Evolutionary conservation across 352 stramenopile genomes (phyloP), one percentile per base, ranked within the genome.

Genomic region (Globisporangium lucens): DNA sequence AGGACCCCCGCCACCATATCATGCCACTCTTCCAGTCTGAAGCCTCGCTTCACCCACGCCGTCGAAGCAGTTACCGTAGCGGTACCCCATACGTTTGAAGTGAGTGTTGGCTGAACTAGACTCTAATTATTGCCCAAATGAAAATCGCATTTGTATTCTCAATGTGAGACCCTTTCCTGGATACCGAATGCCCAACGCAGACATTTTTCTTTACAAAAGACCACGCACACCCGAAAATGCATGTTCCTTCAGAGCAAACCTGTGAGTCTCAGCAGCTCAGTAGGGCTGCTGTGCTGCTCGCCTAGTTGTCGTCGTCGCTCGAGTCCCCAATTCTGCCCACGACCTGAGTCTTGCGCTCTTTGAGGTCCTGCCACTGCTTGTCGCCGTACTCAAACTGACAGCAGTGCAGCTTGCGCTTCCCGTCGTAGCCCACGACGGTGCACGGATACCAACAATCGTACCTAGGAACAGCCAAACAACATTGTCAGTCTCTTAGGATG

Each of bases 401-500:
- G 63, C 83, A 91, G 70, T 94, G 86, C 64, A 92, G 76, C 41
- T 75, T 73, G 20, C 84, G 77, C 61, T 94, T 94, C 36, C 69
- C 67, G 47, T 94, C 86, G 52, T 78, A 94, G 27, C 86, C 83
- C 20, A 94, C 82, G 47, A 94, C 70, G 1, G 75, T 90, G 75
- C 86, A 94, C 56, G 75, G 82, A 63, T 94, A 94, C 86, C 82
- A 94, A 68, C 80, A 94, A 65, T 94, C 83, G 56, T 92, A 93
- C 68, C 79, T 85, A 49, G 15, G 4, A 1, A 20, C 12, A 13
- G 15, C 20, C 38, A 47, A 4, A 20, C 13, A 47, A 47, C 38
- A 47, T 47, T 47, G 38, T 17, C 38, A 47, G 13, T 47, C 13
- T 47, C 30, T 33, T 5, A 33, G 30, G 30, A 4, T 33, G 30